A percentile compares a stretch with the other conserved stretches of the same genome.
Conservation (phyloP, 2,329 filamentous ascomycete genomes). For the Penicillium sp. region DNA sequence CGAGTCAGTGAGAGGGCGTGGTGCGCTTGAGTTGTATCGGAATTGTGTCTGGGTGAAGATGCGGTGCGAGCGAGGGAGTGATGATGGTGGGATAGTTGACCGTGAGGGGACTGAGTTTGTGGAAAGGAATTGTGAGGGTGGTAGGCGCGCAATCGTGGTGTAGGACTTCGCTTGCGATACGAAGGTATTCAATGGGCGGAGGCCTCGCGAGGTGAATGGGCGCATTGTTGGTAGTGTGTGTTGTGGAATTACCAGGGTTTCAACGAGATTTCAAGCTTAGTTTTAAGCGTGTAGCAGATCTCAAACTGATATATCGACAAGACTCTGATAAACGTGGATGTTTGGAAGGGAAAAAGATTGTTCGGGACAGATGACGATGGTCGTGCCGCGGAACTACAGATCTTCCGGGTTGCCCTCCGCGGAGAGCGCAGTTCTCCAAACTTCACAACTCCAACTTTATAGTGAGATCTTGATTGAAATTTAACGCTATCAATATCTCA, state of each 20-base stretch:
- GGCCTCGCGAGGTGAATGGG: slow-evolving; percentile 15
- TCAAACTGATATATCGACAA: no score
- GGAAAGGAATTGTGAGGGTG: slow-evolving; percentile 23
- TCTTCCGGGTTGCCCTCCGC: slow-evolving; percentile 22
- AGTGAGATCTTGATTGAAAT: background rate
- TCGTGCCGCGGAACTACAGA: slow-evolving; percentile 10
- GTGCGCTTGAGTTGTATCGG: slow-evolving; percentile 33
- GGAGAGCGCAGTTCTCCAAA: slow-evolving; percentile 18
- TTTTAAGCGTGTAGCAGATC: no score
- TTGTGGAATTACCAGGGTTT: background rate
- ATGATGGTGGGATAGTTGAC: slow-evolving; percentile 2
- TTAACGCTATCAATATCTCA: background rate
- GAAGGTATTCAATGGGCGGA: slow-evolving; percentile 24
- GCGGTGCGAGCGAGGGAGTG: slow-evolving; percentile 3
- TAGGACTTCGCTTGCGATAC: slow-evolving; percentile 16
- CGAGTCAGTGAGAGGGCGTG: slow-evolving; percentile 36
- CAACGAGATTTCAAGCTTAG: background rate
- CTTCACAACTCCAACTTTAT: background rate
- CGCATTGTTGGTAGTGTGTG: slow-evolving; percentile 13
- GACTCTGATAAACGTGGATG: no score
- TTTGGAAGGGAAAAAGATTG: background rate
- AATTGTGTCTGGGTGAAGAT: slow-evolving; percentile 10
- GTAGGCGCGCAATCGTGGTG: slow-evolving; percentile 12
- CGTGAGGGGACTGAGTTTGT: slow-evolving; percentile 12
- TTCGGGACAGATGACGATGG: slow-evolving; percentile 1